Base-by-base conservation (phyloP, 1,284 basidiomycete genomes). In the Apiotrichum mycotoxinovorans region DNA sequence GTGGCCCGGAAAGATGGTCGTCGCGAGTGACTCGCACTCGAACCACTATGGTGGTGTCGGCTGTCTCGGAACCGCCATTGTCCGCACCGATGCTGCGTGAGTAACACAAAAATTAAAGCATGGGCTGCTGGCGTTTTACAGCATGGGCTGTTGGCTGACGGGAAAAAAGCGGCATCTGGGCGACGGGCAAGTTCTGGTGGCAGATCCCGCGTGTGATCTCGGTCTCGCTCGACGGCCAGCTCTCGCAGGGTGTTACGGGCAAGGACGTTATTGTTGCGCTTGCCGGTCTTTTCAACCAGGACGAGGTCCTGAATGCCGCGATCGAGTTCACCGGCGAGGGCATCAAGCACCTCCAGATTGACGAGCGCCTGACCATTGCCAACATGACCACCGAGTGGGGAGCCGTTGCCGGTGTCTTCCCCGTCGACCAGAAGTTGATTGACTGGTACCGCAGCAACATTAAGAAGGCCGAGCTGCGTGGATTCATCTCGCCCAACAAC, bases 371-470 rank as follows among this genome's bases (percentile, higher is more conserved):
- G 52, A 95, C 95, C 0, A 98, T 98, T 63, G 82, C 92, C 34
- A 96, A 96, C 76, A 98, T 98, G 95, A 98, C 95, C 4, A 98
- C 96, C 18, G 95, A 99, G 75, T 99, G 95, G 95, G 95, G 95
- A 51, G 95, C 95, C 1, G 84, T 99, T 1, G 92, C 86, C 9
- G 95, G 95, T 42, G 86, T 97, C 15, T 98, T 99, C 80, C 94
- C 95, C 0, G 87, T 93, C 11, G 95, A 99, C 74, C 82, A 86
- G 35, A 84, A 84, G 17, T 83, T 92, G 8, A 74, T 94, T 38
- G 75, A 85, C 25, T 99, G 94, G 94, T 99, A 98, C 76, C 87
- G 91, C 56, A 78, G 80, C n/a, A 80, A 84, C 26, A 78, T 96
- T 60, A 82, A 82, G 62, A 89, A 87, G 75, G 81, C 90, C 48